Base-by-base conservation (phyloP, 1,284 basidiomycete species). In the Cutaneotrichosporon sp. region DNA sequence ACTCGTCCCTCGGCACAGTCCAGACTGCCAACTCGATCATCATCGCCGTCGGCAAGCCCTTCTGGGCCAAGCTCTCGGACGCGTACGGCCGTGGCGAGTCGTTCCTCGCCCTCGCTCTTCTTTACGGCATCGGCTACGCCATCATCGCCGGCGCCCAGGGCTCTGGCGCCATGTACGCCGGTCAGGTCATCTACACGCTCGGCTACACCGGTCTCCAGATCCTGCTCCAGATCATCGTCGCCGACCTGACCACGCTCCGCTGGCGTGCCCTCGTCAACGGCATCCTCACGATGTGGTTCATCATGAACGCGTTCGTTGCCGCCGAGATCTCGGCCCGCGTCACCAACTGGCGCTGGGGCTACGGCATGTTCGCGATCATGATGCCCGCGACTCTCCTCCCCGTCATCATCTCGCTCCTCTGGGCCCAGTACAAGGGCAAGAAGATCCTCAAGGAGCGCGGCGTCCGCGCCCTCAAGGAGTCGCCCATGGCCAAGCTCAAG, bases 41-140 rank as follows among this genome's bases (percentile, higher is more conserved):
- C 60, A 81, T 87, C 62, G 86, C 86, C 24, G 83, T 87, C 50
- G 85, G 89, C 38, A 92, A 92, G 79, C 90, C 90, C 1, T 83
- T 90, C 50, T 87, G 90, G 69, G 90, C 90, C 3, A 91, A 91
- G 77, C 77, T 91, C 36, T 85, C 89, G 2, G 90, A 92, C 71
- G 85, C 89, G 61, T 73, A 82, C 14, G 83, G 83, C 3, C 79
- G 83, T 55, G 81, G 79, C 2, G 81, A 83, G 63, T 81, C 89
- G 0, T 90, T 87, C 69, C 77, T 85, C 42, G 69, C 75, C 59
- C 69, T 75, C 47, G 64, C 73, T 25, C 29, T 72, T 13, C 71
- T 75, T 64, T 78, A 73, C 61, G 64, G 59, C 18, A 49, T 76
- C 31, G 77, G 77, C 3, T 75, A 74, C 59, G 33, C 70, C 62